Evolutionary conservation across 306 rosid species (phyloP), one percentile per base, ranked within the genome.

Genomic region (Urtica urens): DNA sequence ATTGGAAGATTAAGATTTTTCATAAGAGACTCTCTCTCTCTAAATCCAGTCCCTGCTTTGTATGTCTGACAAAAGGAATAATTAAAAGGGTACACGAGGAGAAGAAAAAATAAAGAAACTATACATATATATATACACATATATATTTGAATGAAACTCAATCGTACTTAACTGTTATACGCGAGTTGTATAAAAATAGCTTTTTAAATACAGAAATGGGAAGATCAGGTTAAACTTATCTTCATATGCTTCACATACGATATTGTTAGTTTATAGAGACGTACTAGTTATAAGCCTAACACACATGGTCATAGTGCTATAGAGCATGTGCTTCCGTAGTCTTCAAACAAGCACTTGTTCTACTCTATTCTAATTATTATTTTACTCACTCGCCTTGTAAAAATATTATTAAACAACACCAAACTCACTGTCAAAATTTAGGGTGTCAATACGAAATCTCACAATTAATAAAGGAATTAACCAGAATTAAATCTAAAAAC

Each of bases 321-420:
- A 24, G 23, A 55, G 33, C 58, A 59, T 33, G 77, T 47, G 61
- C 55, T 66, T 60, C 50, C 60, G 64, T 73, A 64, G 60, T 60
- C 65, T 71, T 35, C 43, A 71, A 65, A 45, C 65, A 65, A 71
- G 23, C 57, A 2, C 33, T 18, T 20, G 25, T 9, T 21, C 22
- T 41, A 8, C 33, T 26, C 19, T 20, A 41, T 50, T 28, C 49
- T 30, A 19, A 7, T 19, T 10, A 44, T 44, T 44, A 44, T 5
- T 44, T 20, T 10, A 20, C 17, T 44, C 5, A 9, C 3, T 11
- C 5, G 2, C 23, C 33, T 28, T 40, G 23, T 29, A 23, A 39
- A 60, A 12, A 10, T 6, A 31, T 5, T 6, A 5, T 28, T 7
- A 6, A 51, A n/a, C n/a, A n/a, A n/a, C n/a, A n/a, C n/a, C n/a